A percentile compares a stretch with the other conserved stretches of the same genome.
Evolutionary conservation across 495 filamentous ascomycete genomes (phyloP).

Genomic region (Terfezia boudieri): DNA sequence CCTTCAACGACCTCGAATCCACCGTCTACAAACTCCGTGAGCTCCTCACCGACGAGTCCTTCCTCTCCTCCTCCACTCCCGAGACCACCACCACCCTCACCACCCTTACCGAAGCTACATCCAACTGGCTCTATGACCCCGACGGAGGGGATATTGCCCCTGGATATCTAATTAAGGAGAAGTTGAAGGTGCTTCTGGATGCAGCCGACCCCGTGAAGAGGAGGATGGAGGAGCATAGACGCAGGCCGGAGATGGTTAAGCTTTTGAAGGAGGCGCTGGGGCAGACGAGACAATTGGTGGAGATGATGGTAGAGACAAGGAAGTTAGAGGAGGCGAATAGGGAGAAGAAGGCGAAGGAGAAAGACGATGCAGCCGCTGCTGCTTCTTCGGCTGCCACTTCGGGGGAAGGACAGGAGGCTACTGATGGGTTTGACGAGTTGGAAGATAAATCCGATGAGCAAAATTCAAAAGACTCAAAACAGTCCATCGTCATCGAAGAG

Average conservation of each 20-base stretch:
- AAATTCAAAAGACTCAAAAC: too few relatives aligned
- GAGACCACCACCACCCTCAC: slow-evolving; percentile 39
- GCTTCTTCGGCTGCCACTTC: slow-evolving; percentile 29
- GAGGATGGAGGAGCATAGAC: slow-evolving; percentile 24
- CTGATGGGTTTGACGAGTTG: slow-evolving; percentile 22
- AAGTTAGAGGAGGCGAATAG: slow-evolving; percentile 29
- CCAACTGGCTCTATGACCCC: slow-evolving; percentile 67
- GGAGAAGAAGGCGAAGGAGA: slow-evolving; percentile 23
- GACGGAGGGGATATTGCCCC: slow-evolving; percentile 50
- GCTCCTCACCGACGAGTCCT: slow-evolving; percentile 49
- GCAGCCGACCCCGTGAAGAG: slow-evolving; percentile 28
- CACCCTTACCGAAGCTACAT: slow-evolving; percentile 38
- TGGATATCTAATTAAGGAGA: slow-evolving; percentile 43
- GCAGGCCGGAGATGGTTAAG: slow-evolving; percentile 38
- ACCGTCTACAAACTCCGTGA: slow-evolving; percentile 82
- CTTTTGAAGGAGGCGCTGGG: slow-evolving; percentile 38
- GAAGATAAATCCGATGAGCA: slow-evolving; percentile 20
- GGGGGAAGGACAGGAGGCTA: slow-evolving; percentile 22
- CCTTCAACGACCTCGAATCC: slow-evolving; percentile 77
- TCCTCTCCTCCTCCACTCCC: slow-evolving; percentile 42
- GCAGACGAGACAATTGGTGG: slow-evolving; percentile 20
- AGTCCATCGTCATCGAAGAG: slow-evolving; percentile 14
- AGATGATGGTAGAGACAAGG: background rate
- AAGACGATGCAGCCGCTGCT: slow-evolving; percentile 14
- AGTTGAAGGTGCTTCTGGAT: slow-evolving; percentile 39